These are phyloP conservation scores for Wakefieldia striispora DNA, from an alignment of 768 basidiomycete species.

Conservation along the genomic window DNA sequence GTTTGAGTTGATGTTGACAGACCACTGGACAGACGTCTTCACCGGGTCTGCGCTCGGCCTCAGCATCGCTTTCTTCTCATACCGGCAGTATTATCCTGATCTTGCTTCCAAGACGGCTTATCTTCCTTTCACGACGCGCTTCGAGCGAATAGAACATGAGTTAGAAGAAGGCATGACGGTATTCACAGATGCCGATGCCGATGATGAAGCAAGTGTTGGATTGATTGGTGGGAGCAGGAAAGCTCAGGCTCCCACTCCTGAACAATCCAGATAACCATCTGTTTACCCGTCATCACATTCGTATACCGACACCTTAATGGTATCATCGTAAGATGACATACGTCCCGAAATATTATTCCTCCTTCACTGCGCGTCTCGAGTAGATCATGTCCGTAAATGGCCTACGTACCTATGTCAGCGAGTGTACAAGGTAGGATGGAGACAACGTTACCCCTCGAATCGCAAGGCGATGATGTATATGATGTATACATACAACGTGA, in stretches of 20 bases:
- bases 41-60: slow-evolving; percentile 77
- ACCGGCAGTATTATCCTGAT: slow-evolving; percentile 79
- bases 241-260: not conserved
- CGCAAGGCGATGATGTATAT: slow-evolving; percentile 81
- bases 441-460: slow-evolving; percentile 78
- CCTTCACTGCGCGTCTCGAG: slow-evolving; percentile 42
- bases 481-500: slow-evolving; percentile 80
- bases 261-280: not conserved
- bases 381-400: slow-evolving; percentile 87
- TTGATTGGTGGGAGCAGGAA: slow-evolving; percentile 19
- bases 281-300: not conserved
- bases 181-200: slow-evolving; percentile 12
- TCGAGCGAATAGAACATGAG: slow-evolving; percentile 27
- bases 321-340: not conserved
- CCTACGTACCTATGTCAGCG: slow-evolving; percentile 29
- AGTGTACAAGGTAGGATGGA: not conserved
- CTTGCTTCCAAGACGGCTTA: slow-evolving; percentile 57
- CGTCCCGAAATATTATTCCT: slow-evolving; percentile 7
- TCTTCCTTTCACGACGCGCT: slow-evolving; percentile 68
- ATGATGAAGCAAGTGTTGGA: slow-evolving; percentile 16
- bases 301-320: no score
- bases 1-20: slow-evolving; percentile 34
- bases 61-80: slow-evolving; percentile 66
- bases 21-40: slow-evolving; percentile 91
- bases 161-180: not conserved